A percentile compares a stretch with the other conserved stretches of the same genome.
These are phyloP conservation scores for Aspergillus pseudoglaucus DNA, from an alignment of 2,329 filamentous ascomycete species.

Conservation along the genomic window DNA sequence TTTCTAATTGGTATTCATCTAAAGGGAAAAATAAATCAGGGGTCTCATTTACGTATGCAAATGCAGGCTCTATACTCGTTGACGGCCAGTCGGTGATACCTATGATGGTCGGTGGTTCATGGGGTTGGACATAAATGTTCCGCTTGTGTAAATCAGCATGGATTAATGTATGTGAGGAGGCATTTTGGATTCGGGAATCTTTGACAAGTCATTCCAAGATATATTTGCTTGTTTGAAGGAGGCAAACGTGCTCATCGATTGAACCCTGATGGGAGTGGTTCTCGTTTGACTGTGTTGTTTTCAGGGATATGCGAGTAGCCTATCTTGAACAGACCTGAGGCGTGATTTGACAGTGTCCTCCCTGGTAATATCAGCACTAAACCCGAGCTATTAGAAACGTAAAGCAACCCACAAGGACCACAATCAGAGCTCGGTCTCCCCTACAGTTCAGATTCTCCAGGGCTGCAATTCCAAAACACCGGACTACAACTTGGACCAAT, in stretches of 20 bases:
- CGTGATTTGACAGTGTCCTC: slow-evolving; percentile 14
- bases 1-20: neutral
- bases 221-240: slow-evolving; percentile 12
- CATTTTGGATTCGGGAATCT: slow-evolving; percentile 16
- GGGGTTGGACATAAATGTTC: slow-evolving; percentile 27
- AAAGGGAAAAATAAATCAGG: slow-evolving; percentile 5
- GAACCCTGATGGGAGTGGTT: slow-evolving; percentile 12
- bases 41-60: slow-evolving; percentile 16
- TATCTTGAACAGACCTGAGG: slow-evolving; percentile 15
- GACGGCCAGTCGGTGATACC: slow-evolving; percentile 27
- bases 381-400: neutral
- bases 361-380: slow-evolving; percentile 4
- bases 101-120: slow-evolving; percentile 20
- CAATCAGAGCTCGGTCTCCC: slow-evolving; percentile 12
- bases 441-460: slow-evolving; percentile 13
- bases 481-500: slow-evolving; percentile 27
- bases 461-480: slow-evolving; percentile 10
- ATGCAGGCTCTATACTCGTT: slow-evolving; percentile 20
- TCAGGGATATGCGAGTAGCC: slow-evolving; percentile 16
- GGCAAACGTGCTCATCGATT: slow-evolving; percentile 8
- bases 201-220: slow-evolving; percentile 15
- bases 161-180: slow-evolving; percentile 14
- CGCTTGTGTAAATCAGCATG: slow-evolving; percentile 28
- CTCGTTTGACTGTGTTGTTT: neutral
- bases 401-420: slow-evolving; percentile 14